These are phyloP conservation scores for Penicillium sp. DNA, from an alignment of 2,329 filamentous ascomycete genomes.

Conservation along the genomic window DNA sequence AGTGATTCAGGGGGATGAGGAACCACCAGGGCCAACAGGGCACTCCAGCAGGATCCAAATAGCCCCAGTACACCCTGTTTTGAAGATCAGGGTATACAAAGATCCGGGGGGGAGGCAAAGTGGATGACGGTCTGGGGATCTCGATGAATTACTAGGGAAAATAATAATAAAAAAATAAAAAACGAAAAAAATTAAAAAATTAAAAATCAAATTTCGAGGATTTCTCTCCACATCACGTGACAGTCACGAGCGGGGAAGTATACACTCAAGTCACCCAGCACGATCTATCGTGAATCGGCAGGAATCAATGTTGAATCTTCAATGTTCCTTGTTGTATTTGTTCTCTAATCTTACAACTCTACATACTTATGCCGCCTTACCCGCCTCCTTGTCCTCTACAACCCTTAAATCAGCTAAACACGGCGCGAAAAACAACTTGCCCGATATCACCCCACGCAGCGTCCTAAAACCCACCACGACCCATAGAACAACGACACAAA, in stretches of 20 bases:
- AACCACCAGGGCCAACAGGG: constrained; percentile 2
- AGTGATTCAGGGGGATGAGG: constrained; percentile 21
- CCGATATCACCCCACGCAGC: constrained; percentile 48
- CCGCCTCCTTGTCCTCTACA: constrained; percentile 14
- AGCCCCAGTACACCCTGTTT: constrained; percentile 1
- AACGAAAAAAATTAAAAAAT: constrained; percentile 5
- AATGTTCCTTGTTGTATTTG: neutral
- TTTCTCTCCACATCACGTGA: constrained; percentile 26
- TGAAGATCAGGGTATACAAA: constrained; percentile 7
- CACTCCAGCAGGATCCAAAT: neutral
- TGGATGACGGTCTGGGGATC: constrained; percentile 26
- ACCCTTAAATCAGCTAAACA: constrained; percentile 47
- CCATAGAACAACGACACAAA: constrained; percentile 57
- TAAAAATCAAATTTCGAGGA: constrained; percentile 14
- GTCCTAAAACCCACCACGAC: constrained; percentile 55
- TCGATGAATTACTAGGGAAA: constrained; percentile 22
- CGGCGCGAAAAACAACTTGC: constrained; percentile 56
- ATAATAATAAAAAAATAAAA: constrained; percentile 17
- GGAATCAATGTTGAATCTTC: neutral
- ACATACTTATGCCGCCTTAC: constrained; percentile 16
- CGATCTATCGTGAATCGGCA: neutral
- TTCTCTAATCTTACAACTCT: neutral
- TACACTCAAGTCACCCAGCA: neutral
- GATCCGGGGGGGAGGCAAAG: constrained; percentile 21
- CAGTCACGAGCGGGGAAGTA: neutral